Evolutionary conservation across 352 stramenopile genomes (phyloP).

Genomic region (Globisporangium cystogenes): DNA sequence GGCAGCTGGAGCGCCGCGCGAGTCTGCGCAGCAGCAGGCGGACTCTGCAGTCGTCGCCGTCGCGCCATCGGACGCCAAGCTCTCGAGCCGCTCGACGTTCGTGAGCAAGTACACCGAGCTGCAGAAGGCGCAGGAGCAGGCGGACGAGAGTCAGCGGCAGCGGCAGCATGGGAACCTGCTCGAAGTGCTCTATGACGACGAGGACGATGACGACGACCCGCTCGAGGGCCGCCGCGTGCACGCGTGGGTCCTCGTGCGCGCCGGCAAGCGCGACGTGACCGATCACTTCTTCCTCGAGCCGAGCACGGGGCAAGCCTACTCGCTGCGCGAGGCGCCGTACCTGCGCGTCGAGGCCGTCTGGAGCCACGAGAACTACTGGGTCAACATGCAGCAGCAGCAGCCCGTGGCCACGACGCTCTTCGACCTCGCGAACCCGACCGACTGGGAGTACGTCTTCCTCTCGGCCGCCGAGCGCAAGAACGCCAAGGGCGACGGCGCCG

Average conservation of each 20-base stretch:
- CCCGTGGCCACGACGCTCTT: constrained; percentile 61
- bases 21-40: background rate
- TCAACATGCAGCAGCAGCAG: constrained; percentile 90
- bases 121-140: constrained; percentile 40
- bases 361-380: constrained; percentile 95
- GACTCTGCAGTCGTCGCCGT: background rate
- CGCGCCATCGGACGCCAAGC: constrained; percentile 20
- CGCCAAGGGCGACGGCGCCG: constrained; percentile 32
- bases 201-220: constrained; percentile 67
- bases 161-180: constrained; percentile 31
- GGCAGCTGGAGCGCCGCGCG: background rate
- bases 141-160: constrained; percentile 21
- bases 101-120: constrained; percentile 61
- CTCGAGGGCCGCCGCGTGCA: constrained; percentile 76
- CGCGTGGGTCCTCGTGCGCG: constrained; percentile 90
- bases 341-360: constrained; percentile 85
- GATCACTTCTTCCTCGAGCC: constrained; percentile 91
- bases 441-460: constrained; percentile 93
- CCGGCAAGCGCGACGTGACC: constrained; percentile 83
- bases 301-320: constrained; percentile 87
- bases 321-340: constrained; percentile 80
- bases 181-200: constrained; percentile 50
- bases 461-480: constrained; percentile 60
- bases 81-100: constrained; percentile 54
- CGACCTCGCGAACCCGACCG: constrained; percentile 76